phyloP scores from a whole-genome alignment of 768 basidiomycete species.

The Kwoniella botswanensis region DNA sequence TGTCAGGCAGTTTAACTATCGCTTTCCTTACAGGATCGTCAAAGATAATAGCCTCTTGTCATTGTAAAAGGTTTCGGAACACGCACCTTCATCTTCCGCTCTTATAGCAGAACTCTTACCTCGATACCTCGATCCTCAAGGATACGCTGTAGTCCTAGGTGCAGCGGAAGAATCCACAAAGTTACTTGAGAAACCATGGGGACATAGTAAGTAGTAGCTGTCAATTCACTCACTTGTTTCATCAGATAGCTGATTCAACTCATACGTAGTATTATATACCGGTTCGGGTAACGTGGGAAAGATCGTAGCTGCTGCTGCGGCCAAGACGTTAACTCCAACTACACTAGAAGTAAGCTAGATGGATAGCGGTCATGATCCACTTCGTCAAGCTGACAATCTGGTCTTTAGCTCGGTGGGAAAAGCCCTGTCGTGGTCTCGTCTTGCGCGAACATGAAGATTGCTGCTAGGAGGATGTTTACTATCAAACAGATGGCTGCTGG shows the following conservation, averaged over 20 bases:
- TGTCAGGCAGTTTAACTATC: constrained; percentile 7
- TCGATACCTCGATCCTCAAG: constrained; percentile 52
- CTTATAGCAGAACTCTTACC: constrained; percentile 49
- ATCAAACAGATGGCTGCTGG: constrained; percentile 51
- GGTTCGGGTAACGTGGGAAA: constrained; percentile 54
- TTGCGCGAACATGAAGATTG: constrained; percentile 48
- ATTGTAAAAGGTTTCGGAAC: constrained; percentile 51
- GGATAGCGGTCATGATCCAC: too few species aligned
- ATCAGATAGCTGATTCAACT: neutral
- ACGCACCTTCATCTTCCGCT: constrained; percentile 45
- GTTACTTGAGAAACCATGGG: constrained; percentile 54
- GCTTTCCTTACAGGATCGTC: neutral
- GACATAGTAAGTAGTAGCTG: constrained; percentile 46
- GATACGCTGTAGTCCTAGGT: constrained; percentile 53
- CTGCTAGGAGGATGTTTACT: constrained; percentile 50
- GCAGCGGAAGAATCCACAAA: constrained; percentile 48
- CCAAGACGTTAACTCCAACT: constrained; percentile 56
- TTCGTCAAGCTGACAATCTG: neutral
- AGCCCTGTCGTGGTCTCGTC: constrained; percentile 54
- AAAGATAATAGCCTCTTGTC: neutral
- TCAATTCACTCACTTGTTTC: too few species aligned
- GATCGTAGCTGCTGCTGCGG: constrained; percentile 54
- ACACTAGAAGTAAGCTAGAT: constrained; percentile 52
- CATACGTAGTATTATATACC: constrained; percentile 53
- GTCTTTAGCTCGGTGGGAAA: constrained; percentile 56